Evolutionary conservation across 805 yeast species (phyloP), one percentile per base, ranked within the genome.

Genomic region (Kuraishia hungarica): DNA sequence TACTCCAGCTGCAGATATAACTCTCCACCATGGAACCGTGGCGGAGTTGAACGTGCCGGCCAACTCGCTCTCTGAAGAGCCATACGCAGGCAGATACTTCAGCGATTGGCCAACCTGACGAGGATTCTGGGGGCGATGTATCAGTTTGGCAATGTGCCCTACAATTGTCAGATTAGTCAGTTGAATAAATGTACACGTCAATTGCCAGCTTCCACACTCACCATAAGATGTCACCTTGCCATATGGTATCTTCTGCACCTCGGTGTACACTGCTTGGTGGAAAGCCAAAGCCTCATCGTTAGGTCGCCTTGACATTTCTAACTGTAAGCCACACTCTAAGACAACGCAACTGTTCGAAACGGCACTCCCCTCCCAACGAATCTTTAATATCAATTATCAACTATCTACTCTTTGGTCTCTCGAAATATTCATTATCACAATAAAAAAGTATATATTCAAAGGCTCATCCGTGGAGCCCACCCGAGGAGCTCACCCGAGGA

Each of bases 1-100:
- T 20, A 68, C 72, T 0, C 94, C 94, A 19, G 79, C 68, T n/a
- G 87, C 73, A 23, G 79, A 76, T 10, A 88, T 72, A 1, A 88
- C 87, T 39, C 96, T 69, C 93, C 93, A 87, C 96, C 96, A 88
- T 2, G 93, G 93, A 15, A 87, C 77, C 10, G 70, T 71, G 1
- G 60, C 66, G 10, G 62, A 53, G 54, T 70, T 67, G 59, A 68
- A 68, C 39, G 60, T 63, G 2, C 54, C 28, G 10, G 43, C 48
- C 20, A 51, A 49, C 49, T 73, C 59, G 29, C 58, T 60, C 19
- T 62, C 61, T 4, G 69, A 59, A 26, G 70, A 64, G 17, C 57
- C 58, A 3, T 56, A 39, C 10, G 39, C n/a, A 1, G 76, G 74
- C 15, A 82, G 71, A 51, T 78, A 72, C 66, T 87, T 88, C 57